Percentiles rank a stretch among this genome's conserved stretches.
phyloP scores from a whole-genome alignment of 306 rosid genomes.

The Citrullus amarus region DNA sequence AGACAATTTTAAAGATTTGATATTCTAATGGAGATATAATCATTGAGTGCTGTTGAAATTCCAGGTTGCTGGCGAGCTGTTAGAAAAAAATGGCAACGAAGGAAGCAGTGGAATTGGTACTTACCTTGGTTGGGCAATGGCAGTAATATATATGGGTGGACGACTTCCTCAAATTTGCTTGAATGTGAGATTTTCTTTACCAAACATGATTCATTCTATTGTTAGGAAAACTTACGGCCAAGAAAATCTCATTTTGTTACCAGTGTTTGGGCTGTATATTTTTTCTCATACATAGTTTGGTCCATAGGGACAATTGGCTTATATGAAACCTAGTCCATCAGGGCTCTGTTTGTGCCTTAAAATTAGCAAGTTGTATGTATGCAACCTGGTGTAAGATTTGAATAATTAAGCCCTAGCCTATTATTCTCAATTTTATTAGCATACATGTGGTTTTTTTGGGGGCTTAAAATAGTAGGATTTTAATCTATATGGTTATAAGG shows the following conservation, averaged over 20 bases:
- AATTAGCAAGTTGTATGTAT: background rate
- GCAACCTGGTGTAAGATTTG: background rate
- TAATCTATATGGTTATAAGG: background rate
- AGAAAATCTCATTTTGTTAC: background rate
- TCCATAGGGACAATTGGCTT: background rate
- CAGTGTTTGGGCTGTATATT: background rate
- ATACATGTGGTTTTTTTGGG: background rate
- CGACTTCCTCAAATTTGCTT: conserved; percentile 72
- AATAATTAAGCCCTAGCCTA: background rate
- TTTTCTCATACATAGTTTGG: conserved; percentile 8
- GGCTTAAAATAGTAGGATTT: background rate
- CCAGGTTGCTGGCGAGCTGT: conserved; percentile 34
- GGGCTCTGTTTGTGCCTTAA: background rate
- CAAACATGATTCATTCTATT: background rate
- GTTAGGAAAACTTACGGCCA: too few species aligned
- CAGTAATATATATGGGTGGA: conserved; percentile 70
- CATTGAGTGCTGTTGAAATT: background rate
- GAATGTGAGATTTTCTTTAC: conserved; percentile 45
- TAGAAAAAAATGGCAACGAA: conserved; percentile 17
- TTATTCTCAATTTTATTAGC: background rate
- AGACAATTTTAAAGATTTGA: background rate
- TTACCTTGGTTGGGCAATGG: conserved; percentile 85
- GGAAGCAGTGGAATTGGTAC: conserved; percentile 32
- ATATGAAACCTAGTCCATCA: background rate
- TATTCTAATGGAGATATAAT: background rate